Conservation (phyloP, 2,329 filamentous ascomycete species). For the Cercospora sp. region DNA sequence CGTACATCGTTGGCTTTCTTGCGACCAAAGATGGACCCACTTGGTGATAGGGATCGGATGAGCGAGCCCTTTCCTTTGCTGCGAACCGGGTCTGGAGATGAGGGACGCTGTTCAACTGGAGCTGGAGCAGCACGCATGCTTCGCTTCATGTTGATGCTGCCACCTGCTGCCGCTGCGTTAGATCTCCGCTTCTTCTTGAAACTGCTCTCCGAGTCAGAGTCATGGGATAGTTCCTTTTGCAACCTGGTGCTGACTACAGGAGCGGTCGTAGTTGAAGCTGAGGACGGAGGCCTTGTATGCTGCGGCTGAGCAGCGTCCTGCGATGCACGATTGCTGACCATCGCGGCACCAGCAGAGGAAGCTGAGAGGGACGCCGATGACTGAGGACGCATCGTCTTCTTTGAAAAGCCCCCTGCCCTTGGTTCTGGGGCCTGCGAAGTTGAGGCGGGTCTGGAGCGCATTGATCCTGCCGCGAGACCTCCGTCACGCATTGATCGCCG, state of each 20-base stretch:
- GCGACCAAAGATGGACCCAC: conserved; percentile 53
- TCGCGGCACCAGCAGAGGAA: conserved; percentile 27
- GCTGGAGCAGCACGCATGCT: conserved; percentile 62
- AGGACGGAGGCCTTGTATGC: conserved; percentile 7
- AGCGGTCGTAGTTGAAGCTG: conserved; percentile 10
- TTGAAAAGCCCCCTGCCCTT: conserved; percentile 11
- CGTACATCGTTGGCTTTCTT: conserved; percentile 32
- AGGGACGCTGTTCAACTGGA: conserved; percentile 41
- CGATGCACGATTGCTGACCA: conserved; percentile 13
- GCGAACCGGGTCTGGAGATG: conserved; percentile 38
- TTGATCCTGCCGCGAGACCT: conserved; percentile 31
- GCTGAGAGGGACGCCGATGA: conserved; percentile 19
- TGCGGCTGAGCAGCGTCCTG: conserved; percentile 17
- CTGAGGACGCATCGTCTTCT: conserved; percentile 27
- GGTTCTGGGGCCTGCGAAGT: conserved; percentile 25
- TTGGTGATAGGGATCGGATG: conserved; percentile 69
- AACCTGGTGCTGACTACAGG: conserved; percentile 27
- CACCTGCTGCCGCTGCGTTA: neutral
- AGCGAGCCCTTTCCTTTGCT: conserved; percentile 42
- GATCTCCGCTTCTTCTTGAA: conserved; percentile 65
- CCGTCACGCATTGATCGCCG: conserved; percentile 42
- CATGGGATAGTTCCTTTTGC: conserved; percentile 40
- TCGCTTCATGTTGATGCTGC: conserved; percentile 56
- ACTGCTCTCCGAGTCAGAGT: conserved; percentile 63
- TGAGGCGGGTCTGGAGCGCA: conserved; percentile 30